Evolutionary conservation across 305 asterid species (phyloP), one percentile per base, ranked within the genome.

Genomic region (Fraxinus greggii): DNA sequence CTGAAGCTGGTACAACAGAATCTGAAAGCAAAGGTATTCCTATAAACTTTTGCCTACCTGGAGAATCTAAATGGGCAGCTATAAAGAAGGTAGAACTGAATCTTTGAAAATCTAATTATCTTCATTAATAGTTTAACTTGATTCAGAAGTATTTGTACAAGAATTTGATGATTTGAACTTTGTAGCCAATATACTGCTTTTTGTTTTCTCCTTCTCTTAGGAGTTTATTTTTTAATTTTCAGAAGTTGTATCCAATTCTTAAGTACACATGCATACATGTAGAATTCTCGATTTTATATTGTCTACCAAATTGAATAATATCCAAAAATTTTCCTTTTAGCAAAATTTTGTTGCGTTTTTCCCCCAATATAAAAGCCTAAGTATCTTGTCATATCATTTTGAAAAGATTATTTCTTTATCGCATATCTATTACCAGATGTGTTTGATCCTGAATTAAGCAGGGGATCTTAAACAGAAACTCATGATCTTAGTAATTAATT

Each of bases 401-500:
- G 36, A 8, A 61, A 61, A 61, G 17, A 23, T 23, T 8, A 35
- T 67, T 67, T 67, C 75, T 67, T 67, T 29, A 67, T 29, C 3
- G 38, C 23, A 12, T 6, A 23, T 67, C 75, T 12, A 67, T 28
- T 67, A 26, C 38, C 38, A 3, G n/a, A 67, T 67, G 21, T 67
- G 31, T 67, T 1, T 12, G 7, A 67, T 13, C 36, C 75, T 4
- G 19, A 67, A 10, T 67, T 28, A 67, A 12, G 21, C 36, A 67
- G 26, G 21, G 73, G 38, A 28, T 67, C 75, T 78, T 77, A 69
- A 83, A 81, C 77, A 17, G 29, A 81, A 76, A 29, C 78, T 67
- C 84, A 86, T 61, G 69, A 75, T 76, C 87, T 82, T 84, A 81
- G 31, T 70, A 82, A 84, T 63, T 59, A 72, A 56, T 76, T 42